Evolutionary conservation across 768 basidiomycete species (phyloP), one percentile per base, ranked within the genome.

Genomic region (Cystoderma amianthinum): DNA sequence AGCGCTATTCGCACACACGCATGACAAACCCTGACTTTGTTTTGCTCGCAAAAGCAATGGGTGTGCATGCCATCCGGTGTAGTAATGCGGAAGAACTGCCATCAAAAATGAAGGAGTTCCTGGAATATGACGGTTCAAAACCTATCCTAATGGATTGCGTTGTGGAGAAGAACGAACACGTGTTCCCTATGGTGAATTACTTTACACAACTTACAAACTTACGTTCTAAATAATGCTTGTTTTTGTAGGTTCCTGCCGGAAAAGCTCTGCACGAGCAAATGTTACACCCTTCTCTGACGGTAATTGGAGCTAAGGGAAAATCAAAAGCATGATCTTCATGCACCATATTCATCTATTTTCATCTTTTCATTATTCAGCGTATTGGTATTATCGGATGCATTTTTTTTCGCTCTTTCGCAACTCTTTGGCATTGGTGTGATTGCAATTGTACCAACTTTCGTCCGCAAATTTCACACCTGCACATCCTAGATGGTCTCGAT

Each of bases 11-110:
- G 16, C 95, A 98, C 66, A 97, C 96, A 2, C 67, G 69, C 43
- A 98, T 98, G 96, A 80, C 66, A 24, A 98, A 98, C 65, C 96
- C 96, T 5, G 84, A 98, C 66, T 98, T 98, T 60, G 80, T 95
- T 52, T 72, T 78, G 48, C 80, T 99, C 24, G 89, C 95, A 13
- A 68, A 82, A 51, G 73, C 94, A 3, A 98, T 98, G 94, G 78
- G 82, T 40, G 87, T 94, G 19, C 91, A 96, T 54, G 94, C 87
- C 16, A 80, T 98, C 52, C 76, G 89, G 45, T 89, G 84, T 59
- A 63, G 68, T 38, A 75, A 56, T 20, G 57, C 72, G 1, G 81
- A 72, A 32, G 93, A 99, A 41, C 73, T 99, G 6, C 90, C 92
- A 0, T 79, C 76, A 24, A 96, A 87, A 74, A 98, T 99, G 95